phyloP scores from a whole-genome alignment of 2,329 filamentous ascomycete genomes.

The Bipolaris zeicola region DNA sequence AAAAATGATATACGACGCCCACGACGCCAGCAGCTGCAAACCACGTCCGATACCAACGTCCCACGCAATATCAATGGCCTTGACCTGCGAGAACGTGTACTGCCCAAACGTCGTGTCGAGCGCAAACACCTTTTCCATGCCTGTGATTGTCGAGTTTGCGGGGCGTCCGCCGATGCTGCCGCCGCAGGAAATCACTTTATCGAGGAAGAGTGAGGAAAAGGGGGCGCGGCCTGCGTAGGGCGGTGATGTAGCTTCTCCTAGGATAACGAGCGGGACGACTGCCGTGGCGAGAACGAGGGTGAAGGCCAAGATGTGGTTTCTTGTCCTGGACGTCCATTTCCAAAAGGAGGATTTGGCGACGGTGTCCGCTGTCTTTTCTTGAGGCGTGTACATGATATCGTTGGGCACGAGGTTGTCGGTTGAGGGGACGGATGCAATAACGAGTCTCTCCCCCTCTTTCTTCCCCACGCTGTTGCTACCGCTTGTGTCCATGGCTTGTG shows the following conservation, averaged over 20 bases:
- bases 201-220: constrained; percentile 19
- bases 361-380: no score
- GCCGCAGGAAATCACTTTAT: constrained; percentile 23
- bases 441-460: constrained; percentile 6
- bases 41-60: constrained; percentile 44
- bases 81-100: constrained; percentile 40
- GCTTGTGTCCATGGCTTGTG: no score
- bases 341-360: background rate
- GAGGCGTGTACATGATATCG: no score
- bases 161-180: constrained; percentile 7
- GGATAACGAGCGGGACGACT: constrained; percentile 15
- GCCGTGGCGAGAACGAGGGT: constrained; percentile 13
- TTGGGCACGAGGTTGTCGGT: background rate
- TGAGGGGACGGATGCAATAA: background rate
- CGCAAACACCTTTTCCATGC: constrained; percentile 37
- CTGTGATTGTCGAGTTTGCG: constrained; percentile 23
- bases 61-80: constrained; percentile 46
- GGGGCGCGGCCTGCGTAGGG: background rate
- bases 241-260: constrained; percentile 15
- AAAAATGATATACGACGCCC: constrained; percentile 41
- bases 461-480: background rate
- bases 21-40: constrained; percentile 39
- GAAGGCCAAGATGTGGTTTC: constrained; percentile 20
- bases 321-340: constrained; percentile 5
- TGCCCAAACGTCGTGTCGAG: constrained; percentile 33